Base-by-base conservation (phyloP, 805 yeast genomes). In the Clavispora carvajalis region DNA sequence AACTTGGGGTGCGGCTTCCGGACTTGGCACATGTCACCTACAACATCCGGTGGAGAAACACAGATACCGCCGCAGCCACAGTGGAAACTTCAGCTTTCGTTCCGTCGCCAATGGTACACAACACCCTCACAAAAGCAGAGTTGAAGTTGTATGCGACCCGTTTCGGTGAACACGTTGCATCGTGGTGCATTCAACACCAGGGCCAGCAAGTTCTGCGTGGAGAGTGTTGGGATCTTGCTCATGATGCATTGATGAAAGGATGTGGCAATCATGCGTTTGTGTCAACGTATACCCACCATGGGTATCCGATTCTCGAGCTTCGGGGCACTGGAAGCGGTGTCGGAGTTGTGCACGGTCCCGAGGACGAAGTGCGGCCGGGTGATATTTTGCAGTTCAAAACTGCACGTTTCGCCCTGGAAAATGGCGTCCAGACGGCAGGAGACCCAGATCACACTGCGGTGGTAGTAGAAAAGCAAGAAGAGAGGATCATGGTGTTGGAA, bases 141-240 rank as follows among this genome's bases (percentile, higher is more conserved):
- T 53, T 77, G 8, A 37, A 61, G 1, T 54, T 49, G 4, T 67
- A 67, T 29, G 59, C 65, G 34, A 43, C 58, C 17, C 58, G 57
- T 36, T 77, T 60, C 50, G 79, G 80, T n/a, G 74, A 71, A 15
- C 69, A 75, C 47, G 65, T 77, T 9, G 80, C 79, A 3, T 59
- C 68, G 22, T 77, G 82, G 83, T 64, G 73, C 53, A 77, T 74
- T 45, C 70, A 65, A 18, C 65, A 67, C 16, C 47, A 59, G 23
- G 80, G 80, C 7, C 60, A 65, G 36, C 55, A 58, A 37, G 79
- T 77, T 9, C 80, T 79, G 2, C 55, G 68, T 29, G 83, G 83
- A 6, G 82, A 77, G 48, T 77, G 83, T 48, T 77, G 82, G 82
- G 78, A 78, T 24, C 64, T 77, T 42, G 82, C 81, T 0, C 71